Evolutionary conservation across 108 stramenopile species (phyloP).

Genomic region (Parietichytrium sp.): DNA sequence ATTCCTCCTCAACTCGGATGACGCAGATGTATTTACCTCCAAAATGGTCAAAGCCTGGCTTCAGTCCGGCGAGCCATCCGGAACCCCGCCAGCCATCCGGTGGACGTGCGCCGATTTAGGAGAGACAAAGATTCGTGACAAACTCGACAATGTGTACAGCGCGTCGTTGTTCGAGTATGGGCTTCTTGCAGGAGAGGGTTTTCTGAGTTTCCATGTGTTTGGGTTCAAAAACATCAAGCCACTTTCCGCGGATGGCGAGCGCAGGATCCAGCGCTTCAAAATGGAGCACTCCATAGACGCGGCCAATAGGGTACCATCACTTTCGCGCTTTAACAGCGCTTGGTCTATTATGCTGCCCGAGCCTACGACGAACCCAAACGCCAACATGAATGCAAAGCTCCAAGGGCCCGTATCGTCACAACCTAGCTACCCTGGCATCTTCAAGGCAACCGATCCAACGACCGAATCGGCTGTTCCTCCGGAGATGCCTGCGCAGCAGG

Average conservation of each 20-base stretch:
- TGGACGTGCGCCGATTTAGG: not conserved
- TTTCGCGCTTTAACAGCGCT: slow-evolving; percentile 10
- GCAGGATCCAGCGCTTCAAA: not conserved
- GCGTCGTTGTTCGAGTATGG: slow-evolving; percentile 21
- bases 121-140: not conserved
- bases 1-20: not conserved
- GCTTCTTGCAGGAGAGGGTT: not conserved
- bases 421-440: too few species aligned
- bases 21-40: not conserved
- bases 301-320: not conserved
- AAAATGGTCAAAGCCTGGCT: slow-evolving; percentile 12
- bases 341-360: not conserved
- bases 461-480: too few species aligned
- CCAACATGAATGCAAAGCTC: too few species aligned
- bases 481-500: too few species aligned
- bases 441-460: too few species aligned
- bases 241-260: slow-evolving; percentile 23
- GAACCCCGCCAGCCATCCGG: not conserved
- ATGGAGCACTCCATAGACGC: not conserved
- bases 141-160: not conserved
- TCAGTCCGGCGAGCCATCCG: not conserved
- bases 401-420: too few species aligned
- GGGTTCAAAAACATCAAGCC: slow-evolving; percentile 8
- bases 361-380: not conserved
- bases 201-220: not conserved